Conservation (phyloP, 805 yeast species). For the Ogataea sp. region DNA sequence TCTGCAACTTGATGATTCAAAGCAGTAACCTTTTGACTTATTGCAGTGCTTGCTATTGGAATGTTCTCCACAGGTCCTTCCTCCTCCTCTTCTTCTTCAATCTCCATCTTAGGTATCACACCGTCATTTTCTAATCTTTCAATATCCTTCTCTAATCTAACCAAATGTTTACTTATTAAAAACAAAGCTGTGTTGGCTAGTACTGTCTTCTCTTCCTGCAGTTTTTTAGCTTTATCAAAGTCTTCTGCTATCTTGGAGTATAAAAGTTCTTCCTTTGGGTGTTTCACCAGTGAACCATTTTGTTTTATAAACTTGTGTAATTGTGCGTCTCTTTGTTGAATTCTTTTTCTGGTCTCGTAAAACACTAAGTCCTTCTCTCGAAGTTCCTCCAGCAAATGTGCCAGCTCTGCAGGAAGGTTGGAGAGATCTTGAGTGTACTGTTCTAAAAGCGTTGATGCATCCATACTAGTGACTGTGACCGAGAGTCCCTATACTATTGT, state of each 20-base stretch:
- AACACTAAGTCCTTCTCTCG: slow-evolving; percentile 58
- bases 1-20: not conserved
- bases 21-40: not conserved
- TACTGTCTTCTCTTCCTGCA: slow-evolving; percentile 73
- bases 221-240: slow-evolving; percentile 43
- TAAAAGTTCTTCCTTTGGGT: slow-evolving; percentile 71
- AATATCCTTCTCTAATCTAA: slow-evolving; percentile 66
- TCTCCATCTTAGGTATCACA: slow-evolving; percentile 49
- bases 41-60: not conserved
- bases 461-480: too few relatives aligned
- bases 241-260: slow-evolving; percentile 63
- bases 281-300: slow-evolving; percentile 72
- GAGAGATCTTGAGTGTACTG: slow-evolving; percentile 57
- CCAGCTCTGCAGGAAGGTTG: slow-evolving; percentile 82
- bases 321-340: slow-evolving; percentile 66
- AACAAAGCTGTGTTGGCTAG: slow-evolving; percentile 80
- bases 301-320: slow-evolving; percentile 76
- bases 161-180: slow-evolving; percentile 66
- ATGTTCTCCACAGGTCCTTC: not conserved
- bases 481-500: too few relatives aligned
- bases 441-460: slow-evolving; percentile 78
- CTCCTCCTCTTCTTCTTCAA: slow-evolving; percentile 8
- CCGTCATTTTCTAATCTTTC: slow-evolving; percentile 74
- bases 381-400: slow-evolving; percentile 72
- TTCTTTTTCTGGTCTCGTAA: slow-evolving; percentile 57